Evolutionary conservation across 1,284 basidiomycete genomes (phyloP).

Genomic region (Naganishia cerealis): DNA sequence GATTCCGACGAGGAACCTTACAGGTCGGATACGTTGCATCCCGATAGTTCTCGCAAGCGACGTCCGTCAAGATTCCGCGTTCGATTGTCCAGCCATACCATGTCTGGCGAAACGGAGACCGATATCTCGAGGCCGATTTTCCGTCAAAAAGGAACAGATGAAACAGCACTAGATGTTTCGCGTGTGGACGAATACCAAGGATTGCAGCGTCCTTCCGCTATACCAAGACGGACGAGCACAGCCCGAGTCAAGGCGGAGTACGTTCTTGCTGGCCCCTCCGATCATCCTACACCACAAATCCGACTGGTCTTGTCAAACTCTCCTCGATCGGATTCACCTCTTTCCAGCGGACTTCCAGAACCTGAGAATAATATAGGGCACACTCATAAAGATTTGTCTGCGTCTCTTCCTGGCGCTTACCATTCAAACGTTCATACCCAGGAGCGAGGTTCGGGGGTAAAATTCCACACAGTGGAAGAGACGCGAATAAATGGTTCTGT

Average conservation of each 20-base stretch:
- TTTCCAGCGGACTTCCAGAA: slow-evolving; percentile 1
- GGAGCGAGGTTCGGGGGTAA: background rate
- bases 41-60: slow-evolving; percentile 3
- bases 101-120: slow-evolving; percentile 1
- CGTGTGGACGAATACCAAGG: slow-evolving; percentile 2
- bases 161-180: slow-evolving; percentile 9
- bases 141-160: background rate
- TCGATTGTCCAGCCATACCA: slow-evolving; percentile 17
- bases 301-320: slow-evolving; percentile 43
- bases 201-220: background rate
- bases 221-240: slow-evolving; percentile 12
- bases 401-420: background rate
- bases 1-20: slow-evolving; percentile 23
- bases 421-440: background rate
- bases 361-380: background rate
- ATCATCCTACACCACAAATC: slow-evolving; percentile 48
- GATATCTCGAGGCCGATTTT: background rate
- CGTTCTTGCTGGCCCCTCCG: slow-evolving; percentile 48
- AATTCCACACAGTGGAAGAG: slow-evolving; percentile 12
- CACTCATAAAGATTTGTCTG: background rate
- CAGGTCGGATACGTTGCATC: background rate
- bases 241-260: slow-evolving; percentile 47
- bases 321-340: slow-evolving; percentile 21
- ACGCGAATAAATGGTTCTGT: slow-evolving; percentile 20
- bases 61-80: slow-evolving; percentile 28